Base-by-base conservation (phyloP, 305 asterid genomes). In the Fraxinus greggii region DNA sequence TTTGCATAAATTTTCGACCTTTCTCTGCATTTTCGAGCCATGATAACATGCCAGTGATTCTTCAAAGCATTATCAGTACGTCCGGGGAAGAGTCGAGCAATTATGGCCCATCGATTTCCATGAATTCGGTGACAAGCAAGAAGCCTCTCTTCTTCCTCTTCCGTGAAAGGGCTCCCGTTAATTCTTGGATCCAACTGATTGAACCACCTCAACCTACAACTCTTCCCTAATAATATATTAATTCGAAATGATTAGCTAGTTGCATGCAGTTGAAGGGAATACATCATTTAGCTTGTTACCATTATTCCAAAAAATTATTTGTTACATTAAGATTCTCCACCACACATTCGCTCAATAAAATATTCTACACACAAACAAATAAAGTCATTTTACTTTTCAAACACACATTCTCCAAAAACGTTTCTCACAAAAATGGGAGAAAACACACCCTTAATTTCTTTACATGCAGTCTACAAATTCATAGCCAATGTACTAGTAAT, bases 191-290 rank as follows among this genome's bases (percentile, higher is more conserved):
- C 98, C 75, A 93, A 81, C 56, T 93, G 98, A 88, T 92, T 93
- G 89, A 90, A 93, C 98, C 98, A 93, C 84, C 98, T 89, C 82
- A 93, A 84, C 90, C 98, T 90, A 83, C 98, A 92, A 54, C 98
- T 93, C 89, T 93, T 93, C 36, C 98, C 98, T 92, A 87, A 78
- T 38, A 33, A 51, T 61, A 8, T 1, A 72, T 54, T 36, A 83
- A 28, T 67, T 40, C 54, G 12, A 56, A 0, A 4, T 15, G 9
- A 38, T 26, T 75, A 70, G 42, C 59, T 79, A 7, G 51, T 19
- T 70, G 33, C 72, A 70, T 45, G 51, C 73, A 65, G 72, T 9
- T 65, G 2, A 65, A 26, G 35, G 33, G 15, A 26, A 65, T 65
- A 24, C 35, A 65, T 65, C 72, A 65, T 65, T 59, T 26, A n/a